Evolutionary conservation across 805 yeast genomes (phyloP), one percentile per base, ranked within the genome.

Genomic region (Myxozyma mucilagina): DNA sequence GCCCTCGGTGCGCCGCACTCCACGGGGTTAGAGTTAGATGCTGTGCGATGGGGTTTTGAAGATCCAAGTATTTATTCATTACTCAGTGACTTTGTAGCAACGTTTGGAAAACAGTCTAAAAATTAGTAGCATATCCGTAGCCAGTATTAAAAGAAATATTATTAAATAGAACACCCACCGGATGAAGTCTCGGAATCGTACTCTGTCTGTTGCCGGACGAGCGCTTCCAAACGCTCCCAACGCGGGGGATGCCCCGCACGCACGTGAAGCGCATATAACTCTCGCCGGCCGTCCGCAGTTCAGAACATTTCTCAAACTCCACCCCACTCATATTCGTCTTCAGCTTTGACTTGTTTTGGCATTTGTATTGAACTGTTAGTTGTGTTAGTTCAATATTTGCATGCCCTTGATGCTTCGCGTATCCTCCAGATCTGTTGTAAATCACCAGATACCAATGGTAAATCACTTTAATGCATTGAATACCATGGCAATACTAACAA

Each of bases 181-280:
- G 54, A 39, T 24, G 29, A 39, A 39, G 45, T 24, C 20, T 39
- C 53, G 43, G 53, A n/a, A 31, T 5, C 34, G 43, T 18, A 24
- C 38, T 31, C 41, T 32, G 11, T 13, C 32, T 8, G 9, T 36
- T 38, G 41, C 41, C 56, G 56, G 56, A 42, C 56, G 56, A 52
- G 41, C 56, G 56, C 56, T 16, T 14, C 29, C 53, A 14, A 24
- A 24, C 29, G 44, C 47, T 29, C 32, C 16, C 42, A n/a, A 13
- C 14, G 53, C 34, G 44, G 10, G 10, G 35, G 38, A 34, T 20
- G 16, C 56, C 56, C 56, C 56, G 56, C 56, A 14, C 41, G 56
- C 47, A 41, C 56, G 56, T 52, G 56, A 39, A 36, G 10, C 11
- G n/a, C 45, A 24, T 41, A 24, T 41, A 51, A 31, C n/a, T 32